Percentiles rank a stretch among this genome's conserved stretches.
Conservation (phyloP, 1,284 basidiomycete species). For the Kwoniella shivajii region DNA sequence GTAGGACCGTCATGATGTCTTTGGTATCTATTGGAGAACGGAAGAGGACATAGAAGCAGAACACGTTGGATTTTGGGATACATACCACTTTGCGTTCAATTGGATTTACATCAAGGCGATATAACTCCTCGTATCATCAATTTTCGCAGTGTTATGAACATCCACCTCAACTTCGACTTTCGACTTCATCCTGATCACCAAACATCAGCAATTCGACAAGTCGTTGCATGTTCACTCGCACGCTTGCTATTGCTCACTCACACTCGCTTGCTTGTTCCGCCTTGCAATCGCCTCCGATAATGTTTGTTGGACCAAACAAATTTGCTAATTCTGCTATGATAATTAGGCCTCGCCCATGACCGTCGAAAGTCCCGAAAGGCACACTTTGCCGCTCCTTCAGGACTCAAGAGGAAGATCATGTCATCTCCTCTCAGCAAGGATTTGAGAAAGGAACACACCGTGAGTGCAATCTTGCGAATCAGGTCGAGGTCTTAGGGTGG, state of each 20-base stretch:
- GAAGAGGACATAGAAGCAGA: no score
- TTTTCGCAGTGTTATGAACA: no score
- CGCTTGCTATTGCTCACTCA: background rate
- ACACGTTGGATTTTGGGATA: no score
- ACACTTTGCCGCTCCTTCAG: slow-evolving; percentile 91
- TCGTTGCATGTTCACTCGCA: background rate
- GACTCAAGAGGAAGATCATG: slow-evolving; percentile 96
- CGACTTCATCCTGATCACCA: background rate
- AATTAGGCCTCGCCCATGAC: slow-evolving; percentile 53
- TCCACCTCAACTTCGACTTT: background rate
- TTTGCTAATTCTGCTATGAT: background rate
- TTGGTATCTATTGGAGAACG: no score
- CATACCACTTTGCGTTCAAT: no score
- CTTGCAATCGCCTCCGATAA: no score
- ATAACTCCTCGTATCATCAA: background rate
- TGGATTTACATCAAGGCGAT: no score
- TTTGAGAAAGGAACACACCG: slow-evolving; percentile 88
- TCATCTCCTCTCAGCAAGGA: slow-evolving; percentile 94
- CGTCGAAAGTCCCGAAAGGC: slow-evolving; percentile 96
- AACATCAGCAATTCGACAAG: background rate
- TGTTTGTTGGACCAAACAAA: background rate
- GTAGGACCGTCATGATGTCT: no score
- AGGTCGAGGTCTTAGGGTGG: background rate
- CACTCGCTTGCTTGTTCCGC: no score
- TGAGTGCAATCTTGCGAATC: slow-evolving; percentile 57